These are phyloP conservation scores for Fusarium tjaetaba DNA, from an alignment of 2,329 filamentous ascomycete genomes.

Conservation along the genomic window DNA sequence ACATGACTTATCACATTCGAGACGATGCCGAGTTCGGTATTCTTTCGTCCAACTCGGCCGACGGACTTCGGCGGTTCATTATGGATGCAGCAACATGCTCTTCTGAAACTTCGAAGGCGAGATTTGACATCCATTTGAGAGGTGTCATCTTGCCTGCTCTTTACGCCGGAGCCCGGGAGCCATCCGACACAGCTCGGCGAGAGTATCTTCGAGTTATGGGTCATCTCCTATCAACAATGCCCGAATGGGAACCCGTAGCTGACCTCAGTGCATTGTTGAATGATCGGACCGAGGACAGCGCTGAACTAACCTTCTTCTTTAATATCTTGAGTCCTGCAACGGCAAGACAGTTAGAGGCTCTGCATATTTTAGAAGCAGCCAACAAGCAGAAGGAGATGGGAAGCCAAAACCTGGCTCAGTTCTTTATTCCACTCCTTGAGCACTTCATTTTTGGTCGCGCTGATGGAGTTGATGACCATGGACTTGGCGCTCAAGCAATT, in stretches of 20 bases:
- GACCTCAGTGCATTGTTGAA: conserved; percentile 78
- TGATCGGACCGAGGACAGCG: conserved; percentile 69
- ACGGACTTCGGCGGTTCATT: conserved; percentile 81
- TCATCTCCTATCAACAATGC: conserved; percentile 76
- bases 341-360: conserved; percentile 83
- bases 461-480: conserved; percentile 80
- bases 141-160: conserved; percentile 78
- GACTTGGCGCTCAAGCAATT: conserved; percentile 87
- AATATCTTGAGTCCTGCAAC: conserved; percentile 92
- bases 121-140: conserved; percentile 68
- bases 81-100: conserved; percentile 63
- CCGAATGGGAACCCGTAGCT: conserved; percentile 74
- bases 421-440: conserved; percentile 91
- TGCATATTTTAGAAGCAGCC: conserved; percentile 78
- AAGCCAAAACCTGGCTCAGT: conserved; percentile 82
- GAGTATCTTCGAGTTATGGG: conserved; percentile 86
- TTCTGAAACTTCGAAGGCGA: conserved; percentile 48
- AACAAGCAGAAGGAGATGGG: conserved; percentile 72
- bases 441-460: conserved; percentile 90
- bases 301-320: conserved; percentile 82
- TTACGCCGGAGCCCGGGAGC: conserved; percentile 78
- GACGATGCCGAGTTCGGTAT: conserved; percentile 91
- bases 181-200: conserved; percentile 83
- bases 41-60: conserved; percentile 80
- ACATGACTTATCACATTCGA: conserved; percentile 86